Percentiles rank a stretch among this genome's conserved stretches.
Evolutionary conservation across 2,329 filamentous ascomycete genomes (phyloP).

Genomic region (Emmonsiellopsis sp.): DNA sequence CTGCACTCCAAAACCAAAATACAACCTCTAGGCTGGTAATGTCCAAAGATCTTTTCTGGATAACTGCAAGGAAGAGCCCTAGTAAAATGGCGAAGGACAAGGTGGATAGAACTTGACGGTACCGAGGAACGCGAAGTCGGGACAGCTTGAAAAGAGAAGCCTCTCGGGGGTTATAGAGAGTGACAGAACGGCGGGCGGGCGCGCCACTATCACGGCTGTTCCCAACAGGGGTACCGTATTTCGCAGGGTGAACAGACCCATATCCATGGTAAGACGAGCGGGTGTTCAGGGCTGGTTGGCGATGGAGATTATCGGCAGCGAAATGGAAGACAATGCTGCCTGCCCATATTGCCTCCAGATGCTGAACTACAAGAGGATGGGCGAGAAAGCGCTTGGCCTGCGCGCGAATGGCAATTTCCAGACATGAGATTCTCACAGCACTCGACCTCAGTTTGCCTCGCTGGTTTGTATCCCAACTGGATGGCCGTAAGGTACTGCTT

Average conservation of each 20-base stretch:
- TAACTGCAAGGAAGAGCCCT: constrained; percentile 73
- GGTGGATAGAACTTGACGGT: constrained; percentile 83
- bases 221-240: not conserved
- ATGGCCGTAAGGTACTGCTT: constrained; percentile 23
- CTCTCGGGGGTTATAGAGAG: constrained; percentile 80
- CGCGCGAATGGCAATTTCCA: constrained; percentile 86
- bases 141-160: constrained; percentile 89
- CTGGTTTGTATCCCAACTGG: constrained; percentile 24
- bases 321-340: constrained; percentile 93
- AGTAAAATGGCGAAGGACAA: constrained; percentile 78
- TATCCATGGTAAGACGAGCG: constrained; percentile 16
- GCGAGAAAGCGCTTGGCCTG: constrained; percentile 88
- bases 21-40: constrained; percentile 79
- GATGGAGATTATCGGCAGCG: constrained; percentile 73
- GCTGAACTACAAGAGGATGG: constrained; percentile 83
- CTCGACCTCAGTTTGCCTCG: constrained; percentile 42
- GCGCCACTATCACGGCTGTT: constrained; percentile 12
- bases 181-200: constrained; percentile 58
- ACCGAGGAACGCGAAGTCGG: constrained; percentile 78
- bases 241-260: constrained; percentile 12
- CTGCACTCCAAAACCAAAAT: constrained; percentile 97
- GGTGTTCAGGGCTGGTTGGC: constrained; percentile 37
- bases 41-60: constrained; percentile 62
- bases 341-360: constrained; percentile 95
- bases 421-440: constrained; percentile 71